Base-by-base conservation (phyloP, 108 stramenopile species). In the Epipyxis sp. region DNA sequence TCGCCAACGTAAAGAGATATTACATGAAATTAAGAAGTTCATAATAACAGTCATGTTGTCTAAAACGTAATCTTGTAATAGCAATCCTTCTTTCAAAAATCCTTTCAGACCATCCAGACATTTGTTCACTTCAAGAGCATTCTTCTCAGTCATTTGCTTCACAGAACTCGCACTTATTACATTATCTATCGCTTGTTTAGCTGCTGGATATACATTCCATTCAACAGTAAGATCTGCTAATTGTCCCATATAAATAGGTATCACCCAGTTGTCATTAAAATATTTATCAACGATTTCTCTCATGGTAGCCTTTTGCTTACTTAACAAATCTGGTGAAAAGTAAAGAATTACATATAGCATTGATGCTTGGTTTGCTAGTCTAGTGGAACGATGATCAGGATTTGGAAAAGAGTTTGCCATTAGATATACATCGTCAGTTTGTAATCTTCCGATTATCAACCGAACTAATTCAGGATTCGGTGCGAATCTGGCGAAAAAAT, bases 261-360 rank as follows among this genome's bases (percentile, higher is more conserved):
- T 77, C 25, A 89, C 84, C 86, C 86, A 91, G 79, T 90, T 91
- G 44, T 91, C 90, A 57, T 77, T 69, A 79, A 91, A 91, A 82
- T 80, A 83, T 42, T 81, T 82, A 58, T 89, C 89, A 0, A 87
- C 88, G 40, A 90, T 74, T 40, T 87, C 90, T 41, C 89, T 79
- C 81, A 91, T 76, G 42, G 76, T 85, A 25, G 82, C 76, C 3
- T 34, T 25, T 41, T 86, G 85, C 13, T 78, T 79, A 13, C 80
- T 59, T 0, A 91, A 77, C 29, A 76, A 80, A 2, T 59, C 59
- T 0, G 89, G 88, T 61, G 78, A 71, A 69, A 91, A 90, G 78
- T 80, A 87, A 40, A 91, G 80, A 10, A 88, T 72, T 1, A 88
- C 88, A 46, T 88, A 90, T 35, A 91, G 79, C 87, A 89, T 84